Base-by-base conservation (phyloP, 2,329 filamentous ascomycete species). In the Diatrype stigma region DNA sequence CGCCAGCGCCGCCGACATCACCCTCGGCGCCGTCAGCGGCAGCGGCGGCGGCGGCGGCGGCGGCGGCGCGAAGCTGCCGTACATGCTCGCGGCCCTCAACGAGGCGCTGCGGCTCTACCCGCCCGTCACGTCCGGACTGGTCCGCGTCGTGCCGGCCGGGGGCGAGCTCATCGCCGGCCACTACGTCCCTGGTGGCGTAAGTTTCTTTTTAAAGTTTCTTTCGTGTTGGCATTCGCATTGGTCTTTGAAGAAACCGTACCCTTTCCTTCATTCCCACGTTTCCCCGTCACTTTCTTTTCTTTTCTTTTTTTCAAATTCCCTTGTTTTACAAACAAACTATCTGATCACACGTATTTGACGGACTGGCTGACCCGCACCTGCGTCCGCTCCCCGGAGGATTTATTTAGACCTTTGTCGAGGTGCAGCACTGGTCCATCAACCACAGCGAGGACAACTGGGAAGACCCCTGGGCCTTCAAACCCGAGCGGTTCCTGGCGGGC, bases 41-140 rank as follows among this genome's bases (percentile, higher is more conserved):
- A n/a, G n/a, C n/a, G n/a, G n/a, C n/a, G n/a, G n/a, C n/a, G n/a
- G n/a, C n/a, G n/a, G n/a, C n/a, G n/a, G n/a, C n/a, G n/a, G n/a
- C n/a, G n/a, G n/a, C n/a, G n/a, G n/a, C n/a, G n/a, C n/a, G n/a
- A 60, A 60, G 19, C 58, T 75, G 0, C 49, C 59, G n/a, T 77
- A 76, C 49, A 66, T 76, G 58, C 59, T 68, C 12, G 73, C 73
- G 4, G 61, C 64, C 35, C 62, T 76, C n/a, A 67, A 75, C 22
- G 74, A 77, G 56, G 58, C 65, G 10, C 55, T 77, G 16, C 67
- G 74, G 4, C 58, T 75, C 34, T 76, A 73, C 50, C 73, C 74
- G 17, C 63, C 63, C 7, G 60, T 67, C 0, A 56, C 58, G 1
- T 55, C 60, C 1, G 55, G 57, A 3, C 48, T 66, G 5, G 60